Percentiles rank a stretch among this genome's conserved stretches.
Conservation (phyloP, 1,139 yeast species). For the Kodamaea ohmeri region DNA sequence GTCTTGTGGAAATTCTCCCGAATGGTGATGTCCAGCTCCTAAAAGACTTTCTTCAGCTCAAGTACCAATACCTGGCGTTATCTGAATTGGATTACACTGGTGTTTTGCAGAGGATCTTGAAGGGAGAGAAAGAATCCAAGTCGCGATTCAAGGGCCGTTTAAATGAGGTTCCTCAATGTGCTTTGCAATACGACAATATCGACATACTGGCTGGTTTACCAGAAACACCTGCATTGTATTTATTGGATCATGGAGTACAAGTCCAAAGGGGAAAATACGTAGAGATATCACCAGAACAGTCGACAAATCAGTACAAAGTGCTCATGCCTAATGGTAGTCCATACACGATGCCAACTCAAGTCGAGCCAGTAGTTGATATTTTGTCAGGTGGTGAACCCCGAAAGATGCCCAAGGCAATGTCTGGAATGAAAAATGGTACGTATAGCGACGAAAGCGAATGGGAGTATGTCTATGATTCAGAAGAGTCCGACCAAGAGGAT, state of each 20-base stretch:
- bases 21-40: slow-evolving; percentile 56
- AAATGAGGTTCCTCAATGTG: slow-evolving; percentile 39
- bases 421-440: slow-evolving; percentile 8
- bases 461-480: slow-evolving; percentile 2
- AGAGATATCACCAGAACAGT: slow-evolving; percentile 36
- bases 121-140: slow-evolving; percentile 26
- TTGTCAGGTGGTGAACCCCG: slow-evolving; percentile 16
- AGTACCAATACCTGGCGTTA: slow-evolving; percentile 38
- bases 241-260: slow-evolving; percentile 49
- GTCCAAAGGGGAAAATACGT: slow-evolving; percentile 48
- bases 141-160: slow-evolving; percentile 24
- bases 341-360: slow-evolving; percentile 18
- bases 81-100: slow-evolving; percentile 25
- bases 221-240: slow-evolving; percentile 37
- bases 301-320: slow-evolving; percentile 36
- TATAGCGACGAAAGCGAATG: slow-evolving; percentile 10
- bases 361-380: slow-evolving; percentile 24
- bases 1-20: slow-evolving; percentile 63
- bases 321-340: slow-evolving; percentile 36
- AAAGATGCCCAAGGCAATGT: slow-evolving; percentile 6
- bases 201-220: slow-evolving; percentile 52
- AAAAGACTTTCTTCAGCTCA: slow-evolving; percentile 53
- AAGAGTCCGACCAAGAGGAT: slow-evolving; percentile 7
- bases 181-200: slow-evolving; percentile 47
- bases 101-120: slow-evolving; percentile 27